Base-by-base conservation (phyloP, 202 grass and related monocot genomes). In the Carex arenaria region DNA sequence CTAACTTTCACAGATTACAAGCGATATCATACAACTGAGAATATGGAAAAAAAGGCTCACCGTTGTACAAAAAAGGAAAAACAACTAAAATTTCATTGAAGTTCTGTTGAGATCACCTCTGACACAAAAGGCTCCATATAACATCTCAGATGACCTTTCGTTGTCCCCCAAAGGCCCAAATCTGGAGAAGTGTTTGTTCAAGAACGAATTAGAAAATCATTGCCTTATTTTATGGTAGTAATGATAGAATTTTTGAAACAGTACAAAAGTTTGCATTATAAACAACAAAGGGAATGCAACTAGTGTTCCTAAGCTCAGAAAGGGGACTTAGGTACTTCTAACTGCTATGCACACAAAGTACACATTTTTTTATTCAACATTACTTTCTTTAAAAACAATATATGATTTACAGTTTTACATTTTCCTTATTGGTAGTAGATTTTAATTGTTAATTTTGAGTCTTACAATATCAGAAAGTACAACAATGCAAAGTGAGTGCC, bases 101-200 rank as follows among this genome's bases (percentile, higher is more conserved):
- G 22, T 56, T 8, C 23, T 31, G 23, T 5, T 53, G 22, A 31
- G 45, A 54, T 40, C 62, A 49, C n/a, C 20, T 20, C 42, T 62
- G 32, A 82, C 5, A 3, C 1, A 31, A 62, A 45, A 1, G 36
- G 60, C 18, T 77, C 66, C 67, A 54, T 66, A 87, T 81, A 89
- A 87, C 84, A n/a, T 31, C 77, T 99, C 89, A 99, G 59, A 94
- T 92, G 86, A 99, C 94, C 83, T 81, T 99, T 73, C 96, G 84
- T 74, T 93, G 83, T 71, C 93, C 96, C 49, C 96, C 92, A 71
- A 99, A 99, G 43, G 96, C 96, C 96, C 96, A 99, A 74, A 99
- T 99, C 96, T 99, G 93, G 42, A 83, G 65, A 67, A 64, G 31
- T 72, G 34, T 85, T 42, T 42, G 79, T 68, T 34, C 82, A 64